These are phyloP conservation scores for Anisodus tanguticus DNA, from an alignment of 257 asterid species.

Conservation along the genomic window DNA sequence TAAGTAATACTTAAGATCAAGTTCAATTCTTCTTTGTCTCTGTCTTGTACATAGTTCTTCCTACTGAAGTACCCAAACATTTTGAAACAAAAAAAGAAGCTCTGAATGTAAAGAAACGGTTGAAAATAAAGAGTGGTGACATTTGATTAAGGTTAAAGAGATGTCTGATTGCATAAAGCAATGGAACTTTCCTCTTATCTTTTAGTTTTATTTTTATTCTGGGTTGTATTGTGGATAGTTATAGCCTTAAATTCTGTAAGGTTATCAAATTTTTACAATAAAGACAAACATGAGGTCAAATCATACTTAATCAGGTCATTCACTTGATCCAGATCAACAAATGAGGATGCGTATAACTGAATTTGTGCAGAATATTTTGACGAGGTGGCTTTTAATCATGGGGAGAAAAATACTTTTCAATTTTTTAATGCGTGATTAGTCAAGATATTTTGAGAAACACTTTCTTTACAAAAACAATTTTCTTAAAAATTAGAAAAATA, in stretches of 20 bases:
- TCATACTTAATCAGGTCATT: conserved; percentile 9
- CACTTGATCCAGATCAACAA: not conserved
- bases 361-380: no score
- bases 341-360: no score
- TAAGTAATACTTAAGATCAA: no score
- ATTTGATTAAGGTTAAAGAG: conserved; percentile 10
- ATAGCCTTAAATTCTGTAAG: not conserved
- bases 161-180: not conserved
- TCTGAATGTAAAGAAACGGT: not conserved
- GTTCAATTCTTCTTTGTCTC: no score
- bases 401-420: no score
- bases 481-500: no score
- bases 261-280: not conserved
- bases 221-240: not conserved
- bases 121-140: not conserved
- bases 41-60: not conserved
- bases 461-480: no score
- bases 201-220: not conserved
- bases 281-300: not conserved
- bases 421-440: no score
- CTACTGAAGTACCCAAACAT: not conserved
- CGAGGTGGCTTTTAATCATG: no score
- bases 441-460: no score
- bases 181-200: no score
- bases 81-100: not conserved